Percentiles rank a stretch among this genome's conserved stretches.
These are phyloP conservation scores for Suillus cothurnatus DNA, from an alignment of 768 basidiomycete genomes.

Conservation along the genomic window DNA sequence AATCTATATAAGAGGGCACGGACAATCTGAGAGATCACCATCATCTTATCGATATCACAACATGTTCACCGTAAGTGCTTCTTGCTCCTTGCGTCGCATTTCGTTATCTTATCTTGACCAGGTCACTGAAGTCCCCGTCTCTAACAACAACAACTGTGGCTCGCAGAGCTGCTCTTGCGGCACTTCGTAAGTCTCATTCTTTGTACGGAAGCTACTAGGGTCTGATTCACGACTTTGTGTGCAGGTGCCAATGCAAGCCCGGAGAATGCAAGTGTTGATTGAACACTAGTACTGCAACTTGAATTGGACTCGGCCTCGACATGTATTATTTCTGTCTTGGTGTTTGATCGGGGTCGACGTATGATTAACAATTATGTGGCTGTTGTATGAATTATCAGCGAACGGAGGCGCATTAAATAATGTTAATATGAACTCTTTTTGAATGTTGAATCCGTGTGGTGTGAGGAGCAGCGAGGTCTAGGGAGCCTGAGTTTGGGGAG, in stretches of 20 bases:
- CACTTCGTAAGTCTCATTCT: not conserved
- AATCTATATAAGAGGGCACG: not conserved
- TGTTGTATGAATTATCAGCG: not conserved
- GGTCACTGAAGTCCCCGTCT: not conserved
- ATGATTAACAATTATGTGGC: not conserved
- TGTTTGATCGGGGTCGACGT: too few relatives aligned
- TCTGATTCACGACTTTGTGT: not conserved
- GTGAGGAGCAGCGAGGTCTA: too few relatives aligned
- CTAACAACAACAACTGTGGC: not conserved
- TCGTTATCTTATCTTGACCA: not conserved
- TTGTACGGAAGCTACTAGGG: not conserved
- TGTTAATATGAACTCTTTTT: not conserved
- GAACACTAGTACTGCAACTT: too few relatives aligned
- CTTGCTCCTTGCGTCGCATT: not conserved
- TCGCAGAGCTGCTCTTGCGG: not conserved
- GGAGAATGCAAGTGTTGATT: constrained; percentile 1
- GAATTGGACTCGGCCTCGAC: not conserved
- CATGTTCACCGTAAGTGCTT: not conserved
- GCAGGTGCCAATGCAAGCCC: not conserved
- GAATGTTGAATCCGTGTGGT: too few relatives aligned
- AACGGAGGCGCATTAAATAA: not conserved
- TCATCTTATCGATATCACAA: not conserved
- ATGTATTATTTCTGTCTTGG: not conserved
- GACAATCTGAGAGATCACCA: not conserved
- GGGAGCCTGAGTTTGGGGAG: too few relatives aligned